Evolutionary conservation across 1,284 basidiomycete genomes (phyloP), one percentile per base, ranked within the genome.

Genomic region (Rhodotorula sp.): DNA sequence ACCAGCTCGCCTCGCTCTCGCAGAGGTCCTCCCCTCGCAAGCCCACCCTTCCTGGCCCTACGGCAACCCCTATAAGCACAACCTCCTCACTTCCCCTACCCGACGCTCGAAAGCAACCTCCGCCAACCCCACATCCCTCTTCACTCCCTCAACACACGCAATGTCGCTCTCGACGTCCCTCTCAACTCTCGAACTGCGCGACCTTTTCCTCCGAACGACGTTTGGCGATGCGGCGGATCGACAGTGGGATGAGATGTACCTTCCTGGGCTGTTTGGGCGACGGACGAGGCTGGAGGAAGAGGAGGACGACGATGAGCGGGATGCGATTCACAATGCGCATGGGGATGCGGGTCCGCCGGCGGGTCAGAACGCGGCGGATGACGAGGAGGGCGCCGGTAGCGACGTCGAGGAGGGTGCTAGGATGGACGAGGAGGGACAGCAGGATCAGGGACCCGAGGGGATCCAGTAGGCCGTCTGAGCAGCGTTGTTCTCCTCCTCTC

Each of bases 11-110:
- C 13, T 28, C 9, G n/a, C 11, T 1, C 18, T 9, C 34, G 28
- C 70, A 77, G 75, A 67, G 20, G 63, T 74, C 37, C 69, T 77
- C 0, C 77, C 77, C 22, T 74, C 75, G 13, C 64, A 72, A n/a
- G 67, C 75, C 40, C 77, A 77, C 51, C 75, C 76, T 10, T 77
- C 76, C 11, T 77, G 75, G 62, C 77, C 77, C 9, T 77, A 77
- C 68, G 77, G 77, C 48, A 77, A 77, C 66, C 77, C 77, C 20
- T 77, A 76, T 65, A 68, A 64, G 31, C 44, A 47, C 26, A 65
- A 55, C 67, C 66, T 34, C 44, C 58, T 63, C 48, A 34, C 30
- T 40, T 67, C 64, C 9, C 26, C 60, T 24, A 50, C 55, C 13
- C 64, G 62, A 11, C 26, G 58, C 59, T 44, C 40, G 13, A 44